phyloP scores from a whole-genome alignment of 1,284 basidiomycete species.

The Spongispora temasekensis region DNA sequence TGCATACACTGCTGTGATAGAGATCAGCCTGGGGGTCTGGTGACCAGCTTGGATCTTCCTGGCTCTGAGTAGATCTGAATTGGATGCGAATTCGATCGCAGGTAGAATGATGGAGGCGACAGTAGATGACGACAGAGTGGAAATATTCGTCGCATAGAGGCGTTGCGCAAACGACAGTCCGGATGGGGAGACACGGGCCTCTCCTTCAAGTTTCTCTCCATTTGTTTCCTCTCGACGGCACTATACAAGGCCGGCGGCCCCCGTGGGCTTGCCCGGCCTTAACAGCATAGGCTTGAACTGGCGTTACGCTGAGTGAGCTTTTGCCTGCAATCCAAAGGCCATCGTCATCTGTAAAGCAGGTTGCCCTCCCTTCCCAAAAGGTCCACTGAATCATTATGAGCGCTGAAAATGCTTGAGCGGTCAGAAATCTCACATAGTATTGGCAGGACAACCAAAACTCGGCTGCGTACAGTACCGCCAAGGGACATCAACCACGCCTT shows the following conservation, averaged over 20 bases:
- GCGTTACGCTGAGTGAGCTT: constrained; percentile 11
- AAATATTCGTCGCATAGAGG: constrained; percentile 26
- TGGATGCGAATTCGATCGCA: constrained; percentile 2
- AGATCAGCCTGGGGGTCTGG: constrained; percentile 20
- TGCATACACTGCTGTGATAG: constrained; percentile 17
- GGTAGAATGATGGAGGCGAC: constrained; percentile 6
- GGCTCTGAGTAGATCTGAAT: not conserved
- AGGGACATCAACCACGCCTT: no score
- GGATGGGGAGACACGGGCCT: constrained; percentile 4
- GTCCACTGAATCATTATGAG: constrained; percentile 7
- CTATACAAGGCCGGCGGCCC: constrained; percentile 14
- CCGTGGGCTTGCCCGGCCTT: constrained; percentile 8
- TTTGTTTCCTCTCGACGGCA: constrained; percentile 29
- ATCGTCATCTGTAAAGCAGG: constrained; percentile 1
- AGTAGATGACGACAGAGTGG: not conserved
- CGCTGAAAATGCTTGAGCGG: not conserved
- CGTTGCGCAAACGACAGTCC: constrained; percentile 31
- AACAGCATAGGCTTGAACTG: constrained; percentile 25
- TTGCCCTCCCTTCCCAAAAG: constrained; percentile 5
- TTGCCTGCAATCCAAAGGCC: not conserved
- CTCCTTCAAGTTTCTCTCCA: no score
- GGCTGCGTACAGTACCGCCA: constrained; percentile 2
- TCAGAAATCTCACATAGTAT: constrained; percentile 6
- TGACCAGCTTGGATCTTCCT: not conserved
- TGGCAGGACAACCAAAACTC: not conserved